phyloP scores from a whole-genome alignment of 1,284 basidiomycete species.

The Sparassis latifolia region DNA sequence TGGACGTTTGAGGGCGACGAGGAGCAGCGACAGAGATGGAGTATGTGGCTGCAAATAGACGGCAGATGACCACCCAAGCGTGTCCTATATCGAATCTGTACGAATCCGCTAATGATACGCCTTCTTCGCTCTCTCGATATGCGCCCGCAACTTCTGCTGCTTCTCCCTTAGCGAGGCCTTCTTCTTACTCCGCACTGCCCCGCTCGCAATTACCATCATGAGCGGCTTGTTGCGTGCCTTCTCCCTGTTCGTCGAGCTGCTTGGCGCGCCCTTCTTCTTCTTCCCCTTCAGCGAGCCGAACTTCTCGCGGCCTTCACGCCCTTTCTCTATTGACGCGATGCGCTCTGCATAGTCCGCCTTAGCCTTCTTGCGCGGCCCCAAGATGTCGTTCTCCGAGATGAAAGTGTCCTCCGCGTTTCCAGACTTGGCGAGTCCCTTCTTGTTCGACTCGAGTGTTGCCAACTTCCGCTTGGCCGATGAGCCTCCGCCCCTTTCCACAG shows the following conservation, averaged over 20 bases:
- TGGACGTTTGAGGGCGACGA: constrained; percentile 75
- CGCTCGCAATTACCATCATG: constrained; percentile 85
- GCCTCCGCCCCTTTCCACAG: constrained; percentile 68
- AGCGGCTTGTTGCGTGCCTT: constrained; percentile 89
- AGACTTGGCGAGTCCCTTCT: constrained; percentile 40
- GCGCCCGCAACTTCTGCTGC: constrained; percentile 69
- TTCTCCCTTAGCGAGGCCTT: constrained; percentile 85
- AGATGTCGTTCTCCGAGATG: constrained; percentile 87
- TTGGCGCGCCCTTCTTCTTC: constrained; percentile 74
- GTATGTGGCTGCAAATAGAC: constrained; percentile 71
- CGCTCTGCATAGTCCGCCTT: constrained; percentile 96
- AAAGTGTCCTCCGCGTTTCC: constrained; percentile 54
- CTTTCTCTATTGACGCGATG: constrained; percentile 87
- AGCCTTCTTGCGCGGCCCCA: constrained; percentile 90
- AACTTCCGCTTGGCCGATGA: constrained; percentile 85
- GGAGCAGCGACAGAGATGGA: constrained; percentile 67
- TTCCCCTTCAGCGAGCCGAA: constrained; percentile 88
- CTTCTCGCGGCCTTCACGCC: constrained; percentile 94
- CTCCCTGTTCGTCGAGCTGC: constrained; percentile 84
- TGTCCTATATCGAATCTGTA: background rate
- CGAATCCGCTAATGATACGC: constrained; percentile 15
- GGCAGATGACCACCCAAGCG: constrained; percentile 35
- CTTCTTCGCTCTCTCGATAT: constrained; percentile 69
- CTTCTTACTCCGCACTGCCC: constrained; percentile 78
- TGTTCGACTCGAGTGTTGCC: constrained; percentile 66